Evolutionary conservation across 305 asterid species (phyloP).

Genomic region (Solanum hybrid): DNA sequence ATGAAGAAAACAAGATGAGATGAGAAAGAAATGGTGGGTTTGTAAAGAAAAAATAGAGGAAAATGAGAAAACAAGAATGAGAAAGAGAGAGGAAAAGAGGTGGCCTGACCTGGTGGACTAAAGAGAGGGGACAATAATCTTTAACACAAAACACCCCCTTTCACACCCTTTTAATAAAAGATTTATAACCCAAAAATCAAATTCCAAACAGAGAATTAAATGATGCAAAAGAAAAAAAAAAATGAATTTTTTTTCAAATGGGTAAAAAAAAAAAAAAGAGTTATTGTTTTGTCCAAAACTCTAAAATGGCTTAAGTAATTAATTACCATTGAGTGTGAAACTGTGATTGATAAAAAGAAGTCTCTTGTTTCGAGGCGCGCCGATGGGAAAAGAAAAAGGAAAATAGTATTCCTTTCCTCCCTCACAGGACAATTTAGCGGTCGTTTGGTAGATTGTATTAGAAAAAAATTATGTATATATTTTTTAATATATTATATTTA

Average conservation of each 20-base stretch:
- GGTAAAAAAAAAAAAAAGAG: neutral
- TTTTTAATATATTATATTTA: no score
- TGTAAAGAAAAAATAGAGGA: conserved; percentile 19
- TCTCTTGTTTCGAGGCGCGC: conserved; percentile 19
- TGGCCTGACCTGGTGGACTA: conserved; percentile 11
- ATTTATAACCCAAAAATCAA: neutral
- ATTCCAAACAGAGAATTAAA: conserved; percentile 1
- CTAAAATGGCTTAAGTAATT: conserved; percentile 7
- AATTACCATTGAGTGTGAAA: neutral
- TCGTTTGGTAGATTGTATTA: neutral
- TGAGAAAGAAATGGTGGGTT: conserved; percentile 29
- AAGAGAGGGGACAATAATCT: conserved; percentile 6
- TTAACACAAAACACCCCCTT: neutral
- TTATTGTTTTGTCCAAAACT: neutral
- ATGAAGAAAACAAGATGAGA: conserved; percentile 17
- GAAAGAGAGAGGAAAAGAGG: conserved; percentile 5
- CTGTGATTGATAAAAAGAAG: neutral
- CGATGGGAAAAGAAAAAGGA: neutral
- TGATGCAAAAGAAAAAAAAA: neutral
- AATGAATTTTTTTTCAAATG: neutral
- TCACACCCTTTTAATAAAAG: conserved; percentile 1
- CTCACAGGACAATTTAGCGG: neutral
- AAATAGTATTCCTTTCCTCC: neutral
- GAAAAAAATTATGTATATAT: neutral
- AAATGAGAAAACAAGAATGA: conserved; percentile 18